A percentile compares a stretch with the other conserved stretches of the same genome.
Conservation (phyloP, 2,329 filamentous ascomycete genomes). For the Fusarium nematophilum region DNA sequence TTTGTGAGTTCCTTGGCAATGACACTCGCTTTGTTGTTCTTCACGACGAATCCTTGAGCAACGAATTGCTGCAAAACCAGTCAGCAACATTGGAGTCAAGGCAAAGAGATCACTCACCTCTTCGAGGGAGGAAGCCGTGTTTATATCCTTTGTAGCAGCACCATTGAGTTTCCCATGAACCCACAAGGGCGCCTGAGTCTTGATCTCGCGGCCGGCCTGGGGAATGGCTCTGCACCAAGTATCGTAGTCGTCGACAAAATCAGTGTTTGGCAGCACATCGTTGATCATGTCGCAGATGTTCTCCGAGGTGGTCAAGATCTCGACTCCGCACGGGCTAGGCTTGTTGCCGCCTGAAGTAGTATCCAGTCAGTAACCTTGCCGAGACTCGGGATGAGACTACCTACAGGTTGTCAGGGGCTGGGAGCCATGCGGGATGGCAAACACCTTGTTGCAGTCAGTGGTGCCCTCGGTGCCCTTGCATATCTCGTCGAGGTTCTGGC, state of each 20-base stretch:
- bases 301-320: slow-evolving; percentile 15
- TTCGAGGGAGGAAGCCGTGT: slow-evolving; percentile 2
- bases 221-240: slow-evolving; percentile 9
- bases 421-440: no score
- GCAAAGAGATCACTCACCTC: background rate
- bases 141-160: background rate
- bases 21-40: slow-evolving; percentile 14
- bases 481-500: no score
- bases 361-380: background rate
- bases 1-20: slow-evolving; percentile 17
- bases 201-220: slow-evolving; percentile 14
- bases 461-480: no score
- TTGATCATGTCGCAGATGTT: slow-evolving; percentile 26
- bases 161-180: slow-evolving; percentile 19
- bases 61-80: background rate
- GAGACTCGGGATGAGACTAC: background rate
- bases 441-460: no score
- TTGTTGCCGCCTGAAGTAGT: background rate
- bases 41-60: slow-evolving; percentile 2
- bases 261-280: slow-evolving; percentile 8
- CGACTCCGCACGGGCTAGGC: slow-evolving; percentile 24
- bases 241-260: slow-evolving; percentile 11
- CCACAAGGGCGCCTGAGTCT: slow-evolving; percentile 17
- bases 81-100: background rate
- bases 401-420: slow-evolving; percentile 17